These are phyloP conservation scores for Perkinsela sp. DNA, from an alignment of 208 protist species.

Conservation along the genomic window DNA sequence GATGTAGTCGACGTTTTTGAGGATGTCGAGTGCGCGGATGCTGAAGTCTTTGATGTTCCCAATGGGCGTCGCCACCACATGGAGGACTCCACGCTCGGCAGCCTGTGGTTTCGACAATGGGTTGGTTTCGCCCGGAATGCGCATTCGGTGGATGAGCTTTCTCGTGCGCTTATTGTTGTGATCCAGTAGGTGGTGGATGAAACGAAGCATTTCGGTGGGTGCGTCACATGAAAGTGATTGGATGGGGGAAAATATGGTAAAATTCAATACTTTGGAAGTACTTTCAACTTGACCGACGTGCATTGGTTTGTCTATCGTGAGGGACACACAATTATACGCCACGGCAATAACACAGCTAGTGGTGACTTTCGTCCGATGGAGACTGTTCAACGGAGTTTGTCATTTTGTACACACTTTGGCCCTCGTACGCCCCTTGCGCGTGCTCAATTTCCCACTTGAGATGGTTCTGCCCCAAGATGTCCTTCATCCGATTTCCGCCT, in stretches of 20 bases:
- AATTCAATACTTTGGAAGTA: too few species aligned
- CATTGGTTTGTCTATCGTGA: too few species aligned
- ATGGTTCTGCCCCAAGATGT: constrained; percentile 30
- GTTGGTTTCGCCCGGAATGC: constrained; percentile 6
- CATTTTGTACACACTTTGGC: constrained; percentile 22
- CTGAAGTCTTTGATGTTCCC: constrained; percentile 67
- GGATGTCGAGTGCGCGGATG: constrained; percentile 35
- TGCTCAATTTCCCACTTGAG: constrained; percentile 42
- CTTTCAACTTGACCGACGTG: too few species aligned
- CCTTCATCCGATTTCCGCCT: constrained; percentile 53
- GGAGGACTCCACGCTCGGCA: constrained; percentile 31
- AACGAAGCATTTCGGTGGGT: not conserved
- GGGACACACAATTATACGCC: too few species aligned
- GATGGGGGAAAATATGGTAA: too few species aligned
- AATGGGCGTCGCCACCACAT: constrained; percentile 62
- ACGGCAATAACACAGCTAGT: too few species aligned
- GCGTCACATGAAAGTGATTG: too few species aligned
- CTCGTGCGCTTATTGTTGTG: not conserved
- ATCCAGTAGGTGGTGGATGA: not conserved
- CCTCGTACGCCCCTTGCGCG: constrained; percentile 32
- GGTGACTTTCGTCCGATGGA: too few species aligned
- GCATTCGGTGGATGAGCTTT: not conserved
- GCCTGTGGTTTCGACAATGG: constrained; percentile 33
- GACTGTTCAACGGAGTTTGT: too few species aligned
- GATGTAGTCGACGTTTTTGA: constrained; percentile 57